Evolutionary conservation across 75 land plant species (phyloP).

Genomic region (Cunninghamia lanceolata): DNA sequence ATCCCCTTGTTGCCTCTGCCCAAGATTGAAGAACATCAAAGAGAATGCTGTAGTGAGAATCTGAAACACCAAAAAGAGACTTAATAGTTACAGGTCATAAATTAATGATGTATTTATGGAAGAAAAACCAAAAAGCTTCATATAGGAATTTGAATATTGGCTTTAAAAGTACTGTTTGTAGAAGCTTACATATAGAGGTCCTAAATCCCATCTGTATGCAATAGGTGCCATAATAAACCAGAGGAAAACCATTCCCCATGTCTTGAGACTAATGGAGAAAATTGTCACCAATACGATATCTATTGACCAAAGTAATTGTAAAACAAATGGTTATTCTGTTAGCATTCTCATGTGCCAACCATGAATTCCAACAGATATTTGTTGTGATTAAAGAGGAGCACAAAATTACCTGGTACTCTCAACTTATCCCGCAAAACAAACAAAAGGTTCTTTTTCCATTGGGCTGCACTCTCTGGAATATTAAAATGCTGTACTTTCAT

Average conservation of each 20-base stretch:
- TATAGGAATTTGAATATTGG: background rate
- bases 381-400: background rate
- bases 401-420: slow-evolving; percentile 70
- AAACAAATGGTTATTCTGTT: background rate
- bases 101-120: background rate
- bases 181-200: slow-evolving; percentile 86
- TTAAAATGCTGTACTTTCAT: slow-evolving; percentile 54
- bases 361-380: slow-evolving; percentile 3
- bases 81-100: background rate
- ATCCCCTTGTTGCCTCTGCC: slow-evolving; percentile 85
- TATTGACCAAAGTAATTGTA: slow-evolving; percentile 22
- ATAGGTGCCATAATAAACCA: slow-evolving; percentile 89
- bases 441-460: slow-evolving; percentile 54
- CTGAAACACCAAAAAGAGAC: slow-evolving; percentile 38
- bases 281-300: slow-evolving; percentile 83
- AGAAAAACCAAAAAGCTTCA: background rate
- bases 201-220: slow-evolving; percentile 76
- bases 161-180: background rate
- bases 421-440: slow-evolving; percentile 55
- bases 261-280: slow-evolving; percentile 76
- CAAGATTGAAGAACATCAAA: slow-evolving; percentile 83
- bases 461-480: slow-evolving; percentile 59
- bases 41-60: slow-evolving; percentile 75
- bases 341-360: background rate
- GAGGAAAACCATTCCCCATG: slow-evolving; percentile 56